A percentile compares a stretch with the other conserved stretches of the same genome.
Conservation (phyloP, 2,329 filamentous ascomycete species). For the Aspergillus sp. region DNA sequence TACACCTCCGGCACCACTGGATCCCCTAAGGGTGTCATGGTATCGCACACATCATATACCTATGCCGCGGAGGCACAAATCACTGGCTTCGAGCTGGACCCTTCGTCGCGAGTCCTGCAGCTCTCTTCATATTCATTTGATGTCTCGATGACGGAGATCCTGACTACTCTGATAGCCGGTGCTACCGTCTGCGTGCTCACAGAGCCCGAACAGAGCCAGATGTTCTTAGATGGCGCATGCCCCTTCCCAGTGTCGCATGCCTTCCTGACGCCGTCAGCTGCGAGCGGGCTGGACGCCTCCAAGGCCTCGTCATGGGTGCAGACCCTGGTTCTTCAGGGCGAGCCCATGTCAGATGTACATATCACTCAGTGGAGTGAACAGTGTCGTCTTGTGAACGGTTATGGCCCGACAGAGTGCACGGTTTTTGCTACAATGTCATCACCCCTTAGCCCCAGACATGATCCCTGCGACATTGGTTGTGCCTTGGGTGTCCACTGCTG, state of each 20-base stretch:
- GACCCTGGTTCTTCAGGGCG: not conserved
- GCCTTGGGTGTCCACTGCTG: not conserved
- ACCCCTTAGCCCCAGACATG: too few relatives aligned
- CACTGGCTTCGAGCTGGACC: not conserved
- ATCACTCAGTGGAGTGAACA: not conserved
- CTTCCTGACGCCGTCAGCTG: conserved; percentile 1
- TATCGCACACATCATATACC: conserved; percentile 2
- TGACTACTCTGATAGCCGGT: conserved; percentile 3
- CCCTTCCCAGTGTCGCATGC: not conserved
- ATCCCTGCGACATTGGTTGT: not conserved
- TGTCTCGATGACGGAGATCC: conserved; percentile 1
- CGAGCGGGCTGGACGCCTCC: not conserved
- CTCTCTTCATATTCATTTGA: conserved; percentile 4
- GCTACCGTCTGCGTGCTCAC: conserved; percentile 1
- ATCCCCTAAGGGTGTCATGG: conserved; percentile 6
- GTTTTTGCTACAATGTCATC: not conserved
- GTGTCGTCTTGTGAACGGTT: not conserved
- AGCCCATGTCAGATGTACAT: not conserved
- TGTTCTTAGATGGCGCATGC: not conserved
- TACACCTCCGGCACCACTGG: conserved; percentile 10
- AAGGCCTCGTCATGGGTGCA: not conserved
- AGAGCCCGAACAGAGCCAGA: conserved; percentile 1
- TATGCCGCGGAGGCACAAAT: not conserved
- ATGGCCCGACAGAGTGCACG: not conserved
- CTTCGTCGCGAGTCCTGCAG: conserved; percentile 2